Evolutionary conservation across 2,329 filamentous ascomycete species (phyloP), one percentile per base, ranked within the genome.

Genomic region (Trichoderma hamatum): DNA sequence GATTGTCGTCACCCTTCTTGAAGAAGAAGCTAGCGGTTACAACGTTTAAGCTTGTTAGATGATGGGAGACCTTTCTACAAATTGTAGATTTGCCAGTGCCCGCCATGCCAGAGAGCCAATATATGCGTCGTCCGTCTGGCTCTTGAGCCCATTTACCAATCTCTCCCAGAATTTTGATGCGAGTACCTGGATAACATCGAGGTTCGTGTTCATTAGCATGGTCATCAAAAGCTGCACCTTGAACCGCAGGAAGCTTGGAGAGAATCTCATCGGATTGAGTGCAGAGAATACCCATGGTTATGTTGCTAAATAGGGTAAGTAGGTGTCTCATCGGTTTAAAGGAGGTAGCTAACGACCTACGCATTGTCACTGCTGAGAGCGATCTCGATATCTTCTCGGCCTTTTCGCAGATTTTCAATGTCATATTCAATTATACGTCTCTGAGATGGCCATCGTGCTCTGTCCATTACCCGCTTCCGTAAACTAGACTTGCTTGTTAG

Each of bases 11-110:
- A 21, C 61, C 61, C 26, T 32, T 36, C 19, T 63, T 63, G 16
- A 63, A 63, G 4, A 84, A 83, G 71, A 84, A 84, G 6, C 77
- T 80, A 0, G 78, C 79, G 0, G 71, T 77, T 1, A 82, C 71
- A 0, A 9, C 3, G 0, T 58, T 14, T 0, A 19, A 3, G 2
- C 16, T 4, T 28, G 26, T 32, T 0, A 70, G 5, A 0, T 14
- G 30, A 11, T 59, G 28, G 21, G 56, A 65, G 1, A 73, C 30
- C 0, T n/a, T 49, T 21, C 46, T 21, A 7, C n/a, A 49, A 13
- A 49, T 49, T 10, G 46, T 49, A 13, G 46, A 49, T 49, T 49
- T 49, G 46, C 46, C 46, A 3, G 46, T 49, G 46, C 46, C 46
- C 3, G 46, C 46, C 46, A 49, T 21, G 10, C 46, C 46, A 6